Evolutionary conservation across 352 stramenopile species (phyloP).

Genomic region (Pythium coloratum): DNA sequence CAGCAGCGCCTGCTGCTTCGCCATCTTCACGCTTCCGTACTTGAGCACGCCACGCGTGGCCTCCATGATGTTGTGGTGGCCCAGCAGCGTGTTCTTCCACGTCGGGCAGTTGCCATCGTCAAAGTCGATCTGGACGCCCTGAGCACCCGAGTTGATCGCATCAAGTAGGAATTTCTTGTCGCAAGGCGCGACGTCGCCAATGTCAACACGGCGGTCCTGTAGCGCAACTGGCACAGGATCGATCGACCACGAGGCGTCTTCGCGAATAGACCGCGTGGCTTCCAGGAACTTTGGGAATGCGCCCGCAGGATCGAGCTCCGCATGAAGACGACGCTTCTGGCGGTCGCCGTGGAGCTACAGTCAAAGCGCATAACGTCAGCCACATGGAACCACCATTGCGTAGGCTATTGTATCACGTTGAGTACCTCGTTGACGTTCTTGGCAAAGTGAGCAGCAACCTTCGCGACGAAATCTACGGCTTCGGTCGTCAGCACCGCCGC

Average conservation of each 20-base stretch:
- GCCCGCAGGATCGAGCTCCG: slow-evolving; percentile 63
- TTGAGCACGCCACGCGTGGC: slow-evolving; percentile 70
- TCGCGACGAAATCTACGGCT: slow-evolving; percentile 86
- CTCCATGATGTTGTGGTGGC: slow-evolving; percentile 92
- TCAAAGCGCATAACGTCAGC: background rate
- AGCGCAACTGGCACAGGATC: slow-evolving; percentile 68
- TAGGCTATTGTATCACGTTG: too few species aligned
- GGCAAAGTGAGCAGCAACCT: slow-evolving; percentile 80
- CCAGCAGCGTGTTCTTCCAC: slow-evolving; percentile 91
- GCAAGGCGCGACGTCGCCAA: slow-evolving; percentile 89
- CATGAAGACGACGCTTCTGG: slow-evolving; percentile 38
- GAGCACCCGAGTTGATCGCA: slow-evolving; percentile 93
- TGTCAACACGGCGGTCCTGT: slow-evolving; percentile 92
- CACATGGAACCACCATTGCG: too few species aligned
- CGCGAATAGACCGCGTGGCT: slow-evolving; percentile 62
- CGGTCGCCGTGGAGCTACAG: slow-evolving; percentile 60
- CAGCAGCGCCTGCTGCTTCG: slow-evolving; percentile 70
- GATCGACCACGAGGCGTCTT: slow-evolving; percentile 61
- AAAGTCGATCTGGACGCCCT: slow-evolving; percentile 80
- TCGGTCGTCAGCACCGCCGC: slow-evolving; percentile 80
- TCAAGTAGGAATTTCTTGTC: slow-evolving; percentile 91
- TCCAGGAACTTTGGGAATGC: slow-evolving; percentile 85
- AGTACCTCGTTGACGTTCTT: slow-evolving; percentile 42
- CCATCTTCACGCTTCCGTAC: slow-evolving; percentile 26
- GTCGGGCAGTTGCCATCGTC: slow-evolving; percentile 87